Evolutionary conservation across 1,284 basidiomycete species (phyloP), one percentile per base, ranked within the genome.

Genomic region (Psilocybe mexicana): DNA sequence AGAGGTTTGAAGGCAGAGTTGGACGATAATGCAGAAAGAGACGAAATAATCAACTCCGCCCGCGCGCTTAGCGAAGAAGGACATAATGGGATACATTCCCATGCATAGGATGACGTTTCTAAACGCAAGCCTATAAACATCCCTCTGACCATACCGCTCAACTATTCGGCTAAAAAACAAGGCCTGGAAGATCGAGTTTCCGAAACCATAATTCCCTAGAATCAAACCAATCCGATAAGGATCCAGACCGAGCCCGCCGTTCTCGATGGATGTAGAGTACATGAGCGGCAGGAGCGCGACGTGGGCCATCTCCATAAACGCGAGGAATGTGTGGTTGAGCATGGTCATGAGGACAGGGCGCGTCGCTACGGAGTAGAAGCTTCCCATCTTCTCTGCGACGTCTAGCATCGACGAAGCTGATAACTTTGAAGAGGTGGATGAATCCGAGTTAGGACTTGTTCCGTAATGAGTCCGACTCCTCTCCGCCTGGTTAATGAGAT

Each of bases 281-380:
- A 78, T 70, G 11, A 80, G 64, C 7, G 76, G 76, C n/a, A 70
- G 62, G 35, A 80, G 71, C 10, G 68, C 74, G 12, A 57, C 55
- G 43, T 72, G 65, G 7, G 68, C 67, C 63, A 76, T 75, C 47
- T 79, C 74, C 23, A 70, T 58, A 52, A 78, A 71, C 7, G 76
- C 63, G 2, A 79, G 65, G 59, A 74, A 65, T 8, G 65, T 49
- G 48, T 61, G 55, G 51, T 64, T 61, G 43, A 61, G 12, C 18
- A 64, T 55, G 0, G 60, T 57, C 36, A 59, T 47, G 11, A 65
- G 42, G 26, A 67, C 49, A n/a, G 60, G 61, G 6, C 61, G 53
- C 7, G 54, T 58, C 14, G 40, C 36, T 12, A 51, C 40, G 10
- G 40, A 23, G 24, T 23, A 25, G 12, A 51, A 40, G 23, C 40